Conservation (phyloP, 1,139 yeast species). For the Pichia sp. region DNA sequence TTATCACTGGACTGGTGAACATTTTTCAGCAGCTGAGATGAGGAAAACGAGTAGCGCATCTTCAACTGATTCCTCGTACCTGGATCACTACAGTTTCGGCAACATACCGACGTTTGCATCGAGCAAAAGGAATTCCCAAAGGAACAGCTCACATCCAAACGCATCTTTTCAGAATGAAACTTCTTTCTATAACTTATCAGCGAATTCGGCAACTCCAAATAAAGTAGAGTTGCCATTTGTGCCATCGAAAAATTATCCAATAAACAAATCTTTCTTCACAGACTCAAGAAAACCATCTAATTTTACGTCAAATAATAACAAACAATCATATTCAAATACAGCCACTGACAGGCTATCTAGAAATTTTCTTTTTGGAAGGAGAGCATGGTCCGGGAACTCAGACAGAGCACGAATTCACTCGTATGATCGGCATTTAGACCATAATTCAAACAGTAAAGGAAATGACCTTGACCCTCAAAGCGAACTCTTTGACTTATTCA, state of each 20-base stretch:
- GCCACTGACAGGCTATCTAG: background rate
- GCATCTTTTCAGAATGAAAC: background rate
- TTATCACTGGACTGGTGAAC: background rate
- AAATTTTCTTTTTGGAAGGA: conserved; percentile 12
- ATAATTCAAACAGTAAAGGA: background rate
- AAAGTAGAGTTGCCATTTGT: conserved; percentile 15
- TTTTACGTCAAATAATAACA: background rate
- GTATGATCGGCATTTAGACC: background rate
- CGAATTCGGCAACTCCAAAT: background rate
- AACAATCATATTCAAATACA: background rate
- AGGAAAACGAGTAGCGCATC: conserved; percentile 5
- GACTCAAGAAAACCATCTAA: conserved; percentile 10
- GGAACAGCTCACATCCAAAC: background rate
- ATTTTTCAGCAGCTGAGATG: background rate
- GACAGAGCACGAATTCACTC: conserved; percentile 3
- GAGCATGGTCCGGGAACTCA: conserved; percentile 11
- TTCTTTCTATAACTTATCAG: conserved; percentile 4
- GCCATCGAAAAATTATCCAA: conserved; percentile 8
- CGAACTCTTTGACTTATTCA: conserved; percentile 25
- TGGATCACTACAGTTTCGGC: conserved; percentile 12
- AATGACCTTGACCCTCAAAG: conserved; percentile 16
- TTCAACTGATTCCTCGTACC: conserved; percentile 3
- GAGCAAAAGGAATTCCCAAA: background rate
- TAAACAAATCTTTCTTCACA: conserved; percentile 4
- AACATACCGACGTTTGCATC: conserved; percentile 17